These are phyloP conservation scores for Cladophialophora bantiana DNA, from an alignment of 2,329 filamentous ascomycete species.

Conservation along the genomic window DNA sequence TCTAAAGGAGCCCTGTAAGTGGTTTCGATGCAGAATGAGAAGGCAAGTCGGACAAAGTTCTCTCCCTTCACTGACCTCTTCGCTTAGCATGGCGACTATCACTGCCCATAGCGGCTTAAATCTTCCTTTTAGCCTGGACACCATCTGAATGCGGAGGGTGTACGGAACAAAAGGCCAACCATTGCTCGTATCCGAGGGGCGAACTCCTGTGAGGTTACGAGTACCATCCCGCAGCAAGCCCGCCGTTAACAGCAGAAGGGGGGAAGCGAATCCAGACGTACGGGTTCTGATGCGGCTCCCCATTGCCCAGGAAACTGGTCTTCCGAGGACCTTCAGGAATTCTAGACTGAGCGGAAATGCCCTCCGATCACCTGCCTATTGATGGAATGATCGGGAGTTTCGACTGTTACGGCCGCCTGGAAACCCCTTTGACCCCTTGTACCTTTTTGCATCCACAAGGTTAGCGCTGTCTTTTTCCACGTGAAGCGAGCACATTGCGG, in stretches of 20 bases:
- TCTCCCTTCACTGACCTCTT: not conserved
- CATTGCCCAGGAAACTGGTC: not conserved
- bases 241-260: not conserved
- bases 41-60: not conserved
- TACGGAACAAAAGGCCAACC: slow-evolving; percentile 9
- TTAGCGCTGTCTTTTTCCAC: slow-evolving; percentile 1
- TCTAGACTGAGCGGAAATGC: not conserved
- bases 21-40: not conserved
- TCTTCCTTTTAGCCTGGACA: not conserved
- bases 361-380: not conserved
- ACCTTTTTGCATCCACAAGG: slow-evolving; percentile 2
- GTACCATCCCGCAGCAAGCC: not conserved
- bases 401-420: not conserved
- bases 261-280: not conserved
- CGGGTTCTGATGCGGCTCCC: not conserved
- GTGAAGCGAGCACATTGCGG: slow-evolving; percentile 10
- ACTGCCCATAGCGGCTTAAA: not conserved
- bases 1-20: slow-evolving; percentile 12
- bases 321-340: not conserved
- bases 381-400: not conserved
- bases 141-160: not conserved
- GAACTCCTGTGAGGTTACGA: not conserved
- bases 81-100: slow-evolving; percentile 4
- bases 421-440: not conserved
- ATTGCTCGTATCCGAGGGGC: not conserved